Percentiles rank a stretch among this genome's conserved stretches.
Conservation (phyloP, 202 grass and related monocot species). For the Bolboschoenoplectus hybrid region DNA sequence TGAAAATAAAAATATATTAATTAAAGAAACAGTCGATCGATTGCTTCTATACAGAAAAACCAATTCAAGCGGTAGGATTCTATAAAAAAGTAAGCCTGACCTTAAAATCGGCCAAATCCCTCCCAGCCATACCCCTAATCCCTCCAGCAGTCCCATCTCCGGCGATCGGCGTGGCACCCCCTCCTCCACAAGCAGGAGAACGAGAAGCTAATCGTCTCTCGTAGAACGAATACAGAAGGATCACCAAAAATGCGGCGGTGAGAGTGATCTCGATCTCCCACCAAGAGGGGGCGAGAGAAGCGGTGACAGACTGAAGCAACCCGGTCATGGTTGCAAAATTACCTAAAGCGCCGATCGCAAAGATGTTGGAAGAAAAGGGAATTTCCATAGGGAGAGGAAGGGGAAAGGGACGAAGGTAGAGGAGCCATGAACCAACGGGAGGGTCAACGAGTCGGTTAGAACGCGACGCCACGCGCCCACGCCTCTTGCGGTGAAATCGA, state of each 20-base stretch:
- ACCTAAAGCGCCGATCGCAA: neutral
- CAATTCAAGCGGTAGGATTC: neutral
- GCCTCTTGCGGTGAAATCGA: conserved; percentile 29
- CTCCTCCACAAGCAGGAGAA: neutral
- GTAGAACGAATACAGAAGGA: conserved; percentile 32
- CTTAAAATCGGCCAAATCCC: conserved; percentile 6
- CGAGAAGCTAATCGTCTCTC: neutral
- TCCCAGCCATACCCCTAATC: neutral
- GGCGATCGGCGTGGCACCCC: neutral
- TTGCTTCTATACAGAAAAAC: neutral
- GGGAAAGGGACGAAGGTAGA: neutral
- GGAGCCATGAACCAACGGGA: conserved; percentile 17
- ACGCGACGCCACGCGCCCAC: conserved; percentile 2
- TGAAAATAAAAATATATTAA: neutral
- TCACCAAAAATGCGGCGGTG: conserved; percentile 22
- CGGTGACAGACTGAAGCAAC: conserved; percentile 20
- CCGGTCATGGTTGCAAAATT: conserved; percentile 19
- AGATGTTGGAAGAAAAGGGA: neutral
- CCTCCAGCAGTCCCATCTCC: neutral
- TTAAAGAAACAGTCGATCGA: neutral
- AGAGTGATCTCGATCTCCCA: conserved; percentile 39
- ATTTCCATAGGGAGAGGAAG: conserved; percentile 34
- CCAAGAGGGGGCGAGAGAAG: conserved; percentile 34
- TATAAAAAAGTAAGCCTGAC: neutral
- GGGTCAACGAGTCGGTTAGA: conserved; percentile 19